Base-by-base conservation (phyloP, 1,284 basidiomycete species). In the Papiliotrema flavescens region DNA sequence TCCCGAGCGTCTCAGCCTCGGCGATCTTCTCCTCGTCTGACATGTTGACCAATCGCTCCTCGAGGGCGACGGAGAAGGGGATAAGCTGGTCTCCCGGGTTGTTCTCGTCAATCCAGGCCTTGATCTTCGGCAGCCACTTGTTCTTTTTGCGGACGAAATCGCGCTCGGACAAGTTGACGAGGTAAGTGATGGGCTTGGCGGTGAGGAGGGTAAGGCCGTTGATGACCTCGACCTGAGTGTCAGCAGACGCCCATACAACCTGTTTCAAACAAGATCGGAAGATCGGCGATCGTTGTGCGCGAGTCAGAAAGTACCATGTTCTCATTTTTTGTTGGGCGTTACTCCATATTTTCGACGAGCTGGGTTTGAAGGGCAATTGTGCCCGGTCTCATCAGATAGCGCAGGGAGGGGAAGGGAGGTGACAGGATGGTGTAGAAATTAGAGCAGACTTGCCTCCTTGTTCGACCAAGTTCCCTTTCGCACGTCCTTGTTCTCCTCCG, bases 91-190 rank as follows among this genome's bases (percentile, higher is more conserved):
- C 96, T 56, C 96, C 96, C 1, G 94, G 86, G 80, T 98, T 98
- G 81, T 98, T 85, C 71, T 87, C 83, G 79, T 98, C 94, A 70
- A 99, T 97, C 95, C 96, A 99, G 24, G 80, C 89, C 77, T 98
- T 97, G 83, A 98, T 98, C 80, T 97, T 97, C 23, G 94, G 83
- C 26, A 98, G 80, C 93, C 95, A 98, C 81, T 98, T 98, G 82
- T 98, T 98, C 86, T 98, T 98, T 80, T 96, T 97, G 59, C 96
- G 86, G 56, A 91, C 80, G 71, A 91, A 99, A 78, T 99, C 96
- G 64, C 84, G 85, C 78, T 98, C 95, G 59, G 90, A 93, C 51
- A 99, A 80, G 79, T 99, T 99, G 77, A 98, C 92, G 46, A 99
- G 88, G 80, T 98, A 98, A 54, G 90, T 97, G 63, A 98, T 92